A percentile compares a stretch with the other conserved stretches of the same genome.
These are phyloP conservation scores for Amylostereum areolatum DNA, from an alignment of 1,284 basidiomycete genomes.

Conservation along the genomic window DNA sequence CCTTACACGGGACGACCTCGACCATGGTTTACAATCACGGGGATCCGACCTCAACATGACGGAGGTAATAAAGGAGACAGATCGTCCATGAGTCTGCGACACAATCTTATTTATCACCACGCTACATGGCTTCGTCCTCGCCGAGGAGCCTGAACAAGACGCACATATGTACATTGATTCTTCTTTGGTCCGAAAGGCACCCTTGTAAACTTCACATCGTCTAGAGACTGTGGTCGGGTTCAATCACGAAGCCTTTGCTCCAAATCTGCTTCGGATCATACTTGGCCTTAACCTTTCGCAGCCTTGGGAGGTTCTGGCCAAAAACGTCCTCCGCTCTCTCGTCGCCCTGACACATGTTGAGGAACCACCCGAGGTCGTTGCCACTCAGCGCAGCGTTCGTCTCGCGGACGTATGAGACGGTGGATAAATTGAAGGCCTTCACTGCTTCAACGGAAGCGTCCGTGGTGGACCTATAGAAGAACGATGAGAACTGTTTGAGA, in stretches of 20 bases:
- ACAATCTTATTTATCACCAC: too few relatives aligned
- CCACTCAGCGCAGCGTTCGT: slow-evolving; percentile 15
- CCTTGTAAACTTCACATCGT: too few relatives aligned
- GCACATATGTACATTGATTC: too few relatives aligned
- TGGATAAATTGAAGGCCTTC: not conserved
- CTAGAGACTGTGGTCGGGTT: slow-evolving; percentile 6
- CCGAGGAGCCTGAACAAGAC: too few relatives aligned
- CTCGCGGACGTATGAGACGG: slow-evolving; percentile 12
- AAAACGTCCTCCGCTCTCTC: slow-evolving; percentile 22
- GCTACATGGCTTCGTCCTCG: too few relatives aligned
- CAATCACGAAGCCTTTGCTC: slow-evolving; percentile 21
- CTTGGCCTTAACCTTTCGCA: slow-evolving; percentile 25
- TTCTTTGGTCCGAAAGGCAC: too few relatives aligned
- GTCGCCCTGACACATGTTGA: slow-evolving; percentile 15
- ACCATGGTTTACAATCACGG: too few relatives aligned
- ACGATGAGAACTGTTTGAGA: not conserved
- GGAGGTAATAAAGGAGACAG: too few relatives aligned
- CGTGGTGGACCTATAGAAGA: not conserved
- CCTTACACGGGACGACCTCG: too few relatives aligned
- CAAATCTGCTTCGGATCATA: slow-evolving; percentile 29
- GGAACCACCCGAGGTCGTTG: slow-evolving; percentile 13
- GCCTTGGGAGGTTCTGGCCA: slow-evolving; percentile 22
- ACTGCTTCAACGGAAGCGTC: not conserved
- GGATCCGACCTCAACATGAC: too few relatives aligned
- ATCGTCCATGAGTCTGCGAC: too few relatives aligned